These are phyloP conservation scores for Mycena epipterygia DNA, from an alignment of 768 basidiomycete genomes.

Conservation along the genomic window DNA sequence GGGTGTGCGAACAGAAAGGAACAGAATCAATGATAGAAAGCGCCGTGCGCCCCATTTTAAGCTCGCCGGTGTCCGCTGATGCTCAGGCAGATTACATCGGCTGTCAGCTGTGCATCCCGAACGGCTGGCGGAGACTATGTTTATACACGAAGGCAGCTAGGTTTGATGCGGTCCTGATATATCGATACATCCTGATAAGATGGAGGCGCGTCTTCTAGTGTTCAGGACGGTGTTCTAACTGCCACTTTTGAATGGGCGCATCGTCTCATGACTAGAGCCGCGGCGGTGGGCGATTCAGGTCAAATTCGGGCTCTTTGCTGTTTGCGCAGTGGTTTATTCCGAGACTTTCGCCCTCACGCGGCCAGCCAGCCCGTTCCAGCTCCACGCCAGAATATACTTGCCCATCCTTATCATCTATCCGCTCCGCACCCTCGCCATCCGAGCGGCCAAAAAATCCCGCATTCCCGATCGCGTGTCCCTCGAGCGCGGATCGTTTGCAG, in stretches of 20 bases:
- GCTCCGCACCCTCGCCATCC: background rate
- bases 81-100: background rate
- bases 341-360: background rate
- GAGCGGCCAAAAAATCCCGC: background rate
- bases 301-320: background rate
- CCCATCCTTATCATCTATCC: too few species aligned
- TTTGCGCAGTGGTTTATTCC: too few species aligned
- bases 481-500: slow-evolving; percentile 15
- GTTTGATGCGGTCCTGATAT: too few species aligned
- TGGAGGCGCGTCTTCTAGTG: slow-evolving; percentile 5
- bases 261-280: slow-evolving; percentile 14
- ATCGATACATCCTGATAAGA: slow-evolving; percentile 15
- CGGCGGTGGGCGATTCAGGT: background rate
- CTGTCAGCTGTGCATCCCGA: background rate
- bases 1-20: slow-evolving; percentile 11
- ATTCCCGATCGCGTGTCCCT: slow-evolving; percentile 6
- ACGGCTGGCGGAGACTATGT: slow-evolving; percentile 7
- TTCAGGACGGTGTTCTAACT: background rate
- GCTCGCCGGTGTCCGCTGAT: slow-evolving; percentile 11
- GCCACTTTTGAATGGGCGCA: background rate
- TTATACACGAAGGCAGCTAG: slow-evolving; percentile 2
- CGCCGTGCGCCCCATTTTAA: slow-evolving; percentile 4
- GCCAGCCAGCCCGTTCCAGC: background rate
- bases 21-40: slow-evolving; percentile 22
- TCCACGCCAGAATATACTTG: background rate